Evolutionary conservation across 1,284 basidiomycete genomes (phyloP).

Genomic region (Malassezia sympodialis): DNA sequence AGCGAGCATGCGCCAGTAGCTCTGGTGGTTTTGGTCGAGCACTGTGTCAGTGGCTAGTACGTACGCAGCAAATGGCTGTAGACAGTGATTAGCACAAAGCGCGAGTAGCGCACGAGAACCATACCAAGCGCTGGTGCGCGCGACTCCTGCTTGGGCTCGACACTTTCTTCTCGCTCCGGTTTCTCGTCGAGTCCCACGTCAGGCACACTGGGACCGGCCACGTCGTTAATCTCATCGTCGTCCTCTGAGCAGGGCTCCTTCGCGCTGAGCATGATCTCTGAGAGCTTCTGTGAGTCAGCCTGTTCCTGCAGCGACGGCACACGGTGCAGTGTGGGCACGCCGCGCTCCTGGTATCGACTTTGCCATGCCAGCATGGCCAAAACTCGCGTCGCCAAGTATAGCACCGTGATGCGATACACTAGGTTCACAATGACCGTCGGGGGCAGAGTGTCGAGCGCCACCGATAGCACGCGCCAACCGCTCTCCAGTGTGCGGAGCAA

Average conservation of each 20-base stretch:
- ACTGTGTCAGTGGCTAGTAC: conserved; percentile 8
- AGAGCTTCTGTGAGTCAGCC: background rate
- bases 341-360: background rate
- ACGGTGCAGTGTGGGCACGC: background rate
- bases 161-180: background rate
- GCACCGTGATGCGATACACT: conserved; percentile 40
- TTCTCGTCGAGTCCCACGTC: conserved; percentile 1
- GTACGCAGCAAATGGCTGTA: conserved; percentile 35
- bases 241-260: conserved; percentile 12
- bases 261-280: conserved; percentile 5
- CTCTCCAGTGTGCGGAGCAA: conserved; percentile 30
- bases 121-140: conserved; percentile 12
- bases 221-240: background rate
- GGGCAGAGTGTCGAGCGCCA: conserved; percentile 35
- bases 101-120: conserved; percentile 32
- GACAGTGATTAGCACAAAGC: conserved; percentile 42
- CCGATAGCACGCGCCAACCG: conserved; percentile 29
- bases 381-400: conserved; percentile 42
- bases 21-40: conserved; percentile 43
- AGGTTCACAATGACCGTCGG: conserved; percentile 40
- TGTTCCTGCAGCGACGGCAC: background rate
- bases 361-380: conserved; percentile 22
- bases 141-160: conserved; percentile 15
- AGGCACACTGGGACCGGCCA: background rate
- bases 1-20: conserved; percentile 44